Evolutionary conservation across 192 early-diverging fungal species (phyloP).

Genomic region (Chytriomyces sp.): DNA sequence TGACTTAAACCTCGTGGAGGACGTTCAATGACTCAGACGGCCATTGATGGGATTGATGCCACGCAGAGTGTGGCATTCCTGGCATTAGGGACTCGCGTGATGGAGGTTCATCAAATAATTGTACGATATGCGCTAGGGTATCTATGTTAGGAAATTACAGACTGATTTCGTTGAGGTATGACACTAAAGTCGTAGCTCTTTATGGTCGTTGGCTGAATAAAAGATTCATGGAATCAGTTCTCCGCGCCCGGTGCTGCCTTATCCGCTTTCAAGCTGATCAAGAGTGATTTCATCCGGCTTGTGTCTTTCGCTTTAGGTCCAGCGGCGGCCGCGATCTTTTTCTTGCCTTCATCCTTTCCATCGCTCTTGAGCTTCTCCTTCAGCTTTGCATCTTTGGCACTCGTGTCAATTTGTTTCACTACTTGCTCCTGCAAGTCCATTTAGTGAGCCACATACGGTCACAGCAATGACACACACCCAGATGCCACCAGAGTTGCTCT

Average conservation of each 20-base stretch:
- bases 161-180: neutral
- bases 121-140: too few relatives aligned
- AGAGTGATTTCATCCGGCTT: constrained; percentile 51
- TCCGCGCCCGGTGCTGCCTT: constrained; percentile 45
- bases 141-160: too few relatives aligned
- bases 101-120: too few relatives aligned
- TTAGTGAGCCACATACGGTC: neutral
- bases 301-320: constrained; percentile 44
- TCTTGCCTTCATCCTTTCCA: constrained; percentile 38
- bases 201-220: too few relatives aligned
- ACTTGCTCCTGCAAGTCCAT: constrained; percentile 44
- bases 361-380: constrained; percentile 32
- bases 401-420: constrained; percentile 48
- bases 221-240: neutral
- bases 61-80: too few relatives aligned
- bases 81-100: too few relatives aligned
- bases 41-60: too few relatives aligned
- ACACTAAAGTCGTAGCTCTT: too few relatives aligned
- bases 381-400: constrained; percentile 23
- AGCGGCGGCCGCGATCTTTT: constrained; percentile 15
- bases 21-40: too few relatives aligned
- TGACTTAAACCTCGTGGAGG: too few relatives aligned
- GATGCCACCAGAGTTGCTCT: constrained; percentile 44
- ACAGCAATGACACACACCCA: constrained; percentile 39
- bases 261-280: constrained; percentile 49